Percentiles rank a stretch among this genome's conserved stretches.
Evolutionary conservation across 2,329 filamentous ascomycete genomes (phyloP).

Genomic region (Beauveria sp.): DNA sequence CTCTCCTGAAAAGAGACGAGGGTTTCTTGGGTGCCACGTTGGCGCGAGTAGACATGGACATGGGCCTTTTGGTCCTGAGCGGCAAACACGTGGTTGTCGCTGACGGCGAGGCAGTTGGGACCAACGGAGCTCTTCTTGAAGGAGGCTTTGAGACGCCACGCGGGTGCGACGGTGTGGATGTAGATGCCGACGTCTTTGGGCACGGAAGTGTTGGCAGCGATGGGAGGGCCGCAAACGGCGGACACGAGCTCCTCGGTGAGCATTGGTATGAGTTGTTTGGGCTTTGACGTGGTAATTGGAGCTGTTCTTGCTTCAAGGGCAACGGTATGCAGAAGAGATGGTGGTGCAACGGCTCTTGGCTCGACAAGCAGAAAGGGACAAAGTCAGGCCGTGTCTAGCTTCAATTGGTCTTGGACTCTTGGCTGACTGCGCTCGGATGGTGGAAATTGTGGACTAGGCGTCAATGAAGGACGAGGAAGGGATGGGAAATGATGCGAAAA

Average conservation of each 20-base stretch:
- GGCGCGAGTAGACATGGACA: slow-evolving; percentile 82
- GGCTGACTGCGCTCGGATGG: not conserved
- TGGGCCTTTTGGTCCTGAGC: slow-evolving; percentile 89
- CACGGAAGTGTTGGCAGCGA: slow-evolving; percentile 55
- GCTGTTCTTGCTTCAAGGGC: not conserved
- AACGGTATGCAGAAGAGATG: not conserved
- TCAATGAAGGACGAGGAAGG: not conserved
- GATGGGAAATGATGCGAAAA: not conserved
- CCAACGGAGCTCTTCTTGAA: slow-evolving; percentile 92
- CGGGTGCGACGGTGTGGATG: slow-evolving; percentile 72
- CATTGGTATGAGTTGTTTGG: slow-evolving; percentile 30
- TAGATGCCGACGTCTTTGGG: slow-evolving; percentile 83
- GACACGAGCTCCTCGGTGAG: slow-evolving; percentile 54
- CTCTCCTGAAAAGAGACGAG: slow-evolving; percentile 81
- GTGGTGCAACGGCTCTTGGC: not conserved
- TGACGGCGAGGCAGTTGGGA: slow-evolving; percentile 72
- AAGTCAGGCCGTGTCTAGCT: not conserved
- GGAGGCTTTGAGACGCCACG: slow-evolving; percentile 62
- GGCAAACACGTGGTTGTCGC: slow-evolving; percentile 76
- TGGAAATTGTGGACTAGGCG: not conserved
- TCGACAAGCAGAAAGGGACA: not conserved
- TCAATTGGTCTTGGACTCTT: not conserved
- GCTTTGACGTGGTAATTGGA: not conserved
- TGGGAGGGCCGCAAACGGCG: slow-evolving; percentile 48
- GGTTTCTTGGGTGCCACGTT: slow-evolving; percentile 80